phyloP scores from a whole-genome alignment of 768 basidiomycete species.

The Tylopilus vinaceipallidus region DNA sequence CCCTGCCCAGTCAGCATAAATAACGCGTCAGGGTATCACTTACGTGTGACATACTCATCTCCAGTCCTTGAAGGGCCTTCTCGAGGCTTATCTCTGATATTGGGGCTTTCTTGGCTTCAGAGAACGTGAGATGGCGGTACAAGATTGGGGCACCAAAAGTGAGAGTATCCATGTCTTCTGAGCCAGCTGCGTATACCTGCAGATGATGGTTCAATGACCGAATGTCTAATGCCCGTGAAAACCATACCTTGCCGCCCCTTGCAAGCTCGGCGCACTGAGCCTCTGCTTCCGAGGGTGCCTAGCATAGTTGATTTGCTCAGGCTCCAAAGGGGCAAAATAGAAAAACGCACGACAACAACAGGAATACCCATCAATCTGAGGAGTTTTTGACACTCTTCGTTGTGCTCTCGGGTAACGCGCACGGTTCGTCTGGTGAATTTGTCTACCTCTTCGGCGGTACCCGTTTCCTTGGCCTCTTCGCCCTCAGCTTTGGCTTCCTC shows the following conservation, averaged over 20 bases:
- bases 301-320: not conserved
- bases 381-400: constrained; percentile 88
- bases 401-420: constrained; percentile 93
- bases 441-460: constrained; percentile 91
- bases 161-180: constrained; percentile 99
- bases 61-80: constrained; percentile 80
- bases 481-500: constrained; percentile 94
- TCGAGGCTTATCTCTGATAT: constrained; percentile 89
- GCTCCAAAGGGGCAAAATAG: not conserved
- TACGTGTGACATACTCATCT: constrained; percentile 91
- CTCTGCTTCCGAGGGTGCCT: constrained; percentile 99
- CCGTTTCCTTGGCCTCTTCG: constrained; percentile 95
- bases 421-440: constrained; percentile 87
- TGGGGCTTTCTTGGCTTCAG: constrained; percentile 95
- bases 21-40: not conserved
- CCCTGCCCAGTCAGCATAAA: not conserved
- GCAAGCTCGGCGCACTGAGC: constrained; percentile 98
- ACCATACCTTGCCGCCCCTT: constrained; percentile 81
- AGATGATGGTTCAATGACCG: not conserved
- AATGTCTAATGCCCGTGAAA: not conserved
- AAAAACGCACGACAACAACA: constrained; percentile 72
- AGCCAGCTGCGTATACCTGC: constrained; percentile 94
- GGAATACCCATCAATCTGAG: constrained; percentile 97
- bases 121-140: constrained; percentile 94
- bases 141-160: constrained; percentile 92